These are phyloP conservation scores for Collybia nuda DNA, from an alignment of 768 basidiomycete species.

Conservation along the genomic window DNA sequence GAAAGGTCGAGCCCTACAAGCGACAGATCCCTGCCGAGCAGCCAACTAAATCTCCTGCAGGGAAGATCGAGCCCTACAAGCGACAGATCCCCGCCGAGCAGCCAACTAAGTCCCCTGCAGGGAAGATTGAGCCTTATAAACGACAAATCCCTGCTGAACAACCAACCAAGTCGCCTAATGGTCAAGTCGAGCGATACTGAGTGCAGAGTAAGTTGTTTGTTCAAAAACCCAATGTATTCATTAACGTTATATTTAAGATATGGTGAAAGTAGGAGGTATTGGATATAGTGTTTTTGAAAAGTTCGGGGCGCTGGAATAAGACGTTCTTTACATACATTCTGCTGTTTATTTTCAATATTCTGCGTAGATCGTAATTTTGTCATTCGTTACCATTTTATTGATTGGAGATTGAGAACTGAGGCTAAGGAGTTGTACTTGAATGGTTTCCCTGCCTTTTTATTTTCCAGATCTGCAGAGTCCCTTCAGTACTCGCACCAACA, in stretches of 20 bases:
- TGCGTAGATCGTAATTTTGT: conserved; percentile 5
- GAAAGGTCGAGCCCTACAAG: conserved; percentile 11
- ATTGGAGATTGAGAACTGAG: conserved; percentile 3
- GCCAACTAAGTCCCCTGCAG: conserved; percentile 21
- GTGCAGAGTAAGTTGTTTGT: not conserved
- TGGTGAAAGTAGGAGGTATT: no score
- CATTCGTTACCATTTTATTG: conserved; percentile 7
- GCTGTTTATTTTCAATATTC: not conserved
- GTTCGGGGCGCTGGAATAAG: conserved; percentile 10
- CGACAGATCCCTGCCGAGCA: conserved; percentile 23
- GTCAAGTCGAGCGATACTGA: conserved; percentile 16
- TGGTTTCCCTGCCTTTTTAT: no score
- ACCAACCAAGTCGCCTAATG: conserved; percentile 24
- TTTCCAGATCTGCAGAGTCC: conserved; percentile 42
- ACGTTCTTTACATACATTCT: conserved; percentile 4
- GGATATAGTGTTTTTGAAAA: conserved; percentile 1
- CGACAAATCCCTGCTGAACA: conserved; percentile 27
- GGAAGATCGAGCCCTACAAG: conserved; percentile 31
- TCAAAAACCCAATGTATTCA: not conserved
- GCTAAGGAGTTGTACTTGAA: not conserved
- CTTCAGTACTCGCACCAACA: conserved; percentile 37
- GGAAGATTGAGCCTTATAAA: conserved; percentile 30
- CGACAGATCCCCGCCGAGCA: conserved; percentile 28
- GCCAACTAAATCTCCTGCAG: conserved; percentile 19
- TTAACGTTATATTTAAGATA: not conserved